Base-by-base conservation (phyloP, 164 flowering plant genomes). In the Santalum album region DNA sequence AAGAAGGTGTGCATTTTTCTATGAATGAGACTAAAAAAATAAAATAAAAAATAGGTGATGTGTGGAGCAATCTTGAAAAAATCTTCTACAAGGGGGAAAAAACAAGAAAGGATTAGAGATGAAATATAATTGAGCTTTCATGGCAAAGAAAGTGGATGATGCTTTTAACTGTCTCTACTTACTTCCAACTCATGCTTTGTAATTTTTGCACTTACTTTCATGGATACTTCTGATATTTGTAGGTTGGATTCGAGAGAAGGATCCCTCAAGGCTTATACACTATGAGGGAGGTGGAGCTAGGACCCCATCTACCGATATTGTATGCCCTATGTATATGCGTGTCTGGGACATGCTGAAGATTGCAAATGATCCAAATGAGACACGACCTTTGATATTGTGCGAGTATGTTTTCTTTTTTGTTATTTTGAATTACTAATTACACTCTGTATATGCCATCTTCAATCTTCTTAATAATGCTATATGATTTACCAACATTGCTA, bases 301-400 rank as follows among this genome's bases (percentile, higher is more conserved):
- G 74, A 92, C 99, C 42, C 25, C 88, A 49, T 89, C 97, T 12
- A 92, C 99, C 23, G 97, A 92, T 69, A 80, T 92, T 58, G 76
- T 92, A 3, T 92, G 99, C 58, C 99, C 99, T 2, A 92, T 92
- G 99, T 92, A 89, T 61, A 87, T 83, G 92, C 99, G 99, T 61
- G 78, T 89, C 29, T 83, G 87, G 95, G 91, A 83, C 75, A 85
- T 87, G 14, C 72, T 90, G 56, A 78, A 79, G 67, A 85, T 92
- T 71, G 97, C 99, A 38, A 71, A 79, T 26, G 99, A 92, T 73
- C 88, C 88, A 36, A 65, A 54, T 56, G 97, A 92, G 74, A 58
- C 66, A 29, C 82, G 99, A 39, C 97, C 99, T n/a, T 55, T 92
- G 60, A 91, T 91, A 67, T 73, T 89, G 61, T 92, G 99, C 96